Percentiles rank a stretch among this genome's conserved stretches.
phyloP scores from a whole-genome alignment of 345 rosid species.

The Hibiscus trionum region DNA sequence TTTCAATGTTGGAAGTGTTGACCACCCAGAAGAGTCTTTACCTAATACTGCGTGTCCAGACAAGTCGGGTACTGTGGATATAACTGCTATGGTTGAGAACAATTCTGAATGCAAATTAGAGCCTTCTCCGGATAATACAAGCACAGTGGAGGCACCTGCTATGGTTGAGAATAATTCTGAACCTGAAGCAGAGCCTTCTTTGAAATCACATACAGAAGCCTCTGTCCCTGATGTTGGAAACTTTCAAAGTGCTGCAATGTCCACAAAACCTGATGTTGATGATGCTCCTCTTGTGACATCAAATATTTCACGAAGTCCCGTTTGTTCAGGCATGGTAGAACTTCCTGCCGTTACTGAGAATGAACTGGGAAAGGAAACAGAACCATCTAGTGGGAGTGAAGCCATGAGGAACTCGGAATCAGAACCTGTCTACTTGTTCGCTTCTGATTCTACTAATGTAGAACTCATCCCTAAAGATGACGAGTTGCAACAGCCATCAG shows the following conservation, averaged over 20 bases:
- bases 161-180: constrained; percentile 3
- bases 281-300: neutral
- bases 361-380: neutral
- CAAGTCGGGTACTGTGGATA: neutral
- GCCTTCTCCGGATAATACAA: constrained; percentile 1
- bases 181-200: constrained; percentile 1
- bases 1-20: neutral
- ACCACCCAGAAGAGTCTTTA: neutral
- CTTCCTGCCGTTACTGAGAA: neutral
- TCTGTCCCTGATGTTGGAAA: neutral
- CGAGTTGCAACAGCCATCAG: constrained; percentile 1
- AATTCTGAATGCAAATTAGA: neutral
- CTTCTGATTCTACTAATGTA: constrained; percentile 8
- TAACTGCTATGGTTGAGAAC: neutral
- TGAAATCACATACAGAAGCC: constrained; percentile 6
- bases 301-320: neutral
- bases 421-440: neutral
- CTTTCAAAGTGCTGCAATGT: neutral
- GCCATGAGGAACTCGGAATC: constrained; percentile 6
- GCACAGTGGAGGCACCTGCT: constrained; percentile 2
- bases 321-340: neutral
- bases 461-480: constrained; percentile 14
- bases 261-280: constrained; percentile 12
- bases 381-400: constrained; percentile 1
- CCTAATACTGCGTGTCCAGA: neutral